Evolutionary conservation across 306 rosid species (phyloP).

Genomic region (Trifolium pratense): DNA sequence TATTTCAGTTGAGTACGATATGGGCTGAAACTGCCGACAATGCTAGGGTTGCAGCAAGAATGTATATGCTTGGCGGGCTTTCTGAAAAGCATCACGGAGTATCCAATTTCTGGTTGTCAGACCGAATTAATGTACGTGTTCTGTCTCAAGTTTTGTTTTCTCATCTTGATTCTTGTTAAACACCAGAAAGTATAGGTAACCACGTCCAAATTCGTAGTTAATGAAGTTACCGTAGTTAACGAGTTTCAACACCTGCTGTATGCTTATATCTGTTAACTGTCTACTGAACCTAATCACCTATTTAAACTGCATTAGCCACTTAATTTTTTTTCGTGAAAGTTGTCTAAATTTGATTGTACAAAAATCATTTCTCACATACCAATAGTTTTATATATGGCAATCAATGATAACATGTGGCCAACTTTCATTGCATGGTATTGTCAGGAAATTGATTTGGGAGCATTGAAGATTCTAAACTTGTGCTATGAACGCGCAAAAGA

Average conservation of each 20-base stretch:
- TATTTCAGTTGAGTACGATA: constrained; percentile 88
- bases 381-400: background rate
- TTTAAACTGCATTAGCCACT: background rate
- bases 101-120: constrained; percentile 81
- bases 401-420: constrained; percentile 18
- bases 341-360: background rate
- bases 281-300: background rate
- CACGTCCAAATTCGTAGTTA: background rate
- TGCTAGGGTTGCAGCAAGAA: constrained; percentile 93
- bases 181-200: background rate
- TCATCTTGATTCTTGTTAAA: background rate
- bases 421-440: constrained; percentile 26
- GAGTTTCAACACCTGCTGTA: background rate
- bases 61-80: constrained; percentile 88
- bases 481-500: constrained; percentile 89
- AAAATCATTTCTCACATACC: background rate
- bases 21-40: constrained; percentile 99
- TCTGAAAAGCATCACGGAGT: constrained; percentile 82
- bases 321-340: background rate
- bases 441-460: constrained; percentile 87
- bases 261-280: background rate
- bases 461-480: constrained; percentile 62
- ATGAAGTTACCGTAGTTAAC: background rate
- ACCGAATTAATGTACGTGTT: constrained; percentile 77
- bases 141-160: constrained; percentile 34